Base-by-base conservation (phyloP, 163 green algal genomes). In the Chloroidium sp. region DNA sequence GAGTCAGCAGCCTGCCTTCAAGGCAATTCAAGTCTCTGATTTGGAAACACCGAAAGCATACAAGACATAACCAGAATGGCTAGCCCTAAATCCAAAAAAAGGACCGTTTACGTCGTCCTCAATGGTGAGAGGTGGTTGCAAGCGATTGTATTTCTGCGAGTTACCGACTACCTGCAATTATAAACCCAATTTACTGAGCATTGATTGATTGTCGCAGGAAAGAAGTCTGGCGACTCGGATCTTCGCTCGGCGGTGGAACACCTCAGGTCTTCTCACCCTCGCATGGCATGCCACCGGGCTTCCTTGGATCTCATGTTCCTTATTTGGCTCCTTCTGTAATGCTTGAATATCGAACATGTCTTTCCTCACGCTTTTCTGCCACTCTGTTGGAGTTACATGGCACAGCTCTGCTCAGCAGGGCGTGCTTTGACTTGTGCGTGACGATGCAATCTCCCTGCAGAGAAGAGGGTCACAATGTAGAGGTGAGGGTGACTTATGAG, bases 401-500 rank as follows among this genome's bases (percentile, higher is more conserved):
- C 58, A 64, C 59, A 67, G 36, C 75, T 78, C 6, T 14, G 4
- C 67, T 8, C 3, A 3, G 14, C 3, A 62, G 6, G 2, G 4
- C 3, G 3, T 78, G 75, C 57, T 69, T 59, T n/a, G 4, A 14
- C 3, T 14, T 13, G 3, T 2, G 2, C 59, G 57, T 3, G 4
- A 78, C 14, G 75, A 59, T 64, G 75, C 6, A 59, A 4, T 8
- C 59, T 74, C 59, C 59, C 0, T 74, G 58, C 76, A 81, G 81
- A 69, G 77, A 84, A 8, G 81, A 84, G 59, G 81, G 81, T 4
- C 81, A 84, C 57, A 69, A 61, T 1, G 69, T 84, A 1, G 76
- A 84, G 57, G 81, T 84, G 1, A 12, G 81, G 3, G 77, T 84
- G 2, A 84, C 81, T 12, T 84, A 75, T 58, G 81, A 84, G 59